A percentile compares a stretch with the other conserved stretches of the same genome.
Conservation (phyloP, 768 basidiomycete genomes). For the Boletellus ananiceps region DNA sequence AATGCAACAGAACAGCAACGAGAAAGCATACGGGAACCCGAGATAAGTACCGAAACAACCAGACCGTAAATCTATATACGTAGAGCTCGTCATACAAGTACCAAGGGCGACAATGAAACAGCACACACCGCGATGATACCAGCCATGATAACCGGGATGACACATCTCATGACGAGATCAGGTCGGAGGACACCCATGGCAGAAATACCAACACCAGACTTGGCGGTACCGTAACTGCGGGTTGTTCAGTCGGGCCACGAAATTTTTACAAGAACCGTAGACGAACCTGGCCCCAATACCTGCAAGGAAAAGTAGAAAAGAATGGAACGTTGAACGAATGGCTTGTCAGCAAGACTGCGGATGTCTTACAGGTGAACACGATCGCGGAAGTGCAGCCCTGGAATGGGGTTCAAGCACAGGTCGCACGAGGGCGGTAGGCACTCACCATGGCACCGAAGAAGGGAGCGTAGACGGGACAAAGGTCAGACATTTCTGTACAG, state of each 20-base stretch:
- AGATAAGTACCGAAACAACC: slow-evolving; percentile 97
- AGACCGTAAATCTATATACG: slow-evolving; percentile 83
- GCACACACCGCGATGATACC: slow-evolving; percentile 96
- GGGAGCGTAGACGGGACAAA: slow-evolving; percentile 93
- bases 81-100: background rate
- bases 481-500: slow-evolving; percentile 55
- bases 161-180: slow-evolving; percentile 97
- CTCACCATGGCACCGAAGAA: slow-evolving; percentile 97
- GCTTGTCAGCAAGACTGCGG: background rate
- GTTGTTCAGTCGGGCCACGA: background rate
- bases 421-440: slow-evolving; percentile 2
- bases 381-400: slow-evolving; percentile 96
- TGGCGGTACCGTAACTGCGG: slow-evolving; percentile 95
- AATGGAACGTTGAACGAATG: background rate
- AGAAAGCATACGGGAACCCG: slow-evolving; percentile 65
- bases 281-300: slow-evolving; percentile 83
- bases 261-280: background rate
- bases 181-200: slow-evolving; percentile 98
- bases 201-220: slow-evolving; percentile 95
- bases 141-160: slow-evolving; percentile 98
- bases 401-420: slow-evolving; percentile 10
- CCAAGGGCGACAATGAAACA: background rate
- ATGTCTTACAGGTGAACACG: slow-evolving; percentile 87
- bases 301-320: slow-evolving; percentile 23
- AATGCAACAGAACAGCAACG: background rate